phyloP scores from a whole-genome alignment of 192 early-diverging fungal species.

The Backusella tarrabulga region DNA sequence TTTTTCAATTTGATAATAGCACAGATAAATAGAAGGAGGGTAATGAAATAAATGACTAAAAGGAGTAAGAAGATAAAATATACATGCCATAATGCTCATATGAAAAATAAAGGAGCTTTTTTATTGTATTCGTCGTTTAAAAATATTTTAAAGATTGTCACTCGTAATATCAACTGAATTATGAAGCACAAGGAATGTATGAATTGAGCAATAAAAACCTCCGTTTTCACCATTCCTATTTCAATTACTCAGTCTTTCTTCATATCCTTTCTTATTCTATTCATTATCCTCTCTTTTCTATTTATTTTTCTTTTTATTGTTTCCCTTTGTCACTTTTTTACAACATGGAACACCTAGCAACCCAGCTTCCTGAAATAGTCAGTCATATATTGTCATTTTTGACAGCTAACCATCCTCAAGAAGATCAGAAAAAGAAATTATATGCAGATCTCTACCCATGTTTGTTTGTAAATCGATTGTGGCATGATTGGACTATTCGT shows the following conservation, averaged over 20 bases:
- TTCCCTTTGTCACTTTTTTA: background rate
- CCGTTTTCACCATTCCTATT: background rate
- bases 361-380: conserved; percentile 11
- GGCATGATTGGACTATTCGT: conserved; percentile 29
- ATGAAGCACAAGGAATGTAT: conserved; percentile 14
- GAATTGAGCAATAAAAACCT: background rate
- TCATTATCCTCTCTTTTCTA: background rate
- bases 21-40: background rate
- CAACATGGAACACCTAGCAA: conserved; percentile 1
- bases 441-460: conserved; percentile 18
- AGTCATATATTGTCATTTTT: conserved; percentile 12
- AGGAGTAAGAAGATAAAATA: background rate
- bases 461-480: conserved; percentile 31
- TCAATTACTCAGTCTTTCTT: background rate
- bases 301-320: conserved; percentile 3
- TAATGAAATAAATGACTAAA: background rate
- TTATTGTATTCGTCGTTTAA: conserved; percentile 4
- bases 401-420: background rate
- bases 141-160: background rate
- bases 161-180: background rate
- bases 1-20: background rate
- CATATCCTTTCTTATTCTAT: background rate
- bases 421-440: background rate
- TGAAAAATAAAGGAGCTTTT: background rate
- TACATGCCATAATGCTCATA: background rate